Conservation (phyloP, 2,329 filamentous ascomycete species). For the Colletotrichum orchidophilum region DNA sequence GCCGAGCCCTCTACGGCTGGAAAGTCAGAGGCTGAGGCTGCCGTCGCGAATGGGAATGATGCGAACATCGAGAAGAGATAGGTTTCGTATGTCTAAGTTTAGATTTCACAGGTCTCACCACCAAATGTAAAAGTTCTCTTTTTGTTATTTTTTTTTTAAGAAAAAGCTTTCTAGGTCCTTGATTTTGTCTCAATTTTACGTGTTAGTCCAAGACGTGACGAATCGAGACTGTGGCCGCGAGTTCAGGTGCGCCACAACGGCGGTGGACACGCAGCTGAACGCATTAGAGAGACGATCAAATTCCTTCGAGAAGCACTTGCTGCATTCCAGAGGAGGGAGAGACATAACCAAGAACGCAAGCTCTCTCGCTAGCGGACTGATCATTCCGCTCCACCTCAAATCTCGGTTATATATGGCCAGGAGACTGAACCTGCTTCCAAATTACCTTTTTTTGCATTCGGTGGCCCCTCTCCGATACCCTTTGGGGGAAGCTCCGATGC, state of each 20-base stretch:
- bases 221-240: background rate
- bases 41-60: constrained; percentile 28
- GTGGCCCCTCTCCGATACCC: background rate
- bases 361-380: background rate
- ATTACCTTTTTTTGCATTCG: background rate
- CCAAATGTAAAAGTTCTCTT: constrained; percentile 10
- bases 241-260: background rate
- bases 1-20: constrained; percentile 28
- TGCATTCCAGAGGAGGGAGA: background rate
- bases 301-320: background rate
- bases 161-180: background rate
- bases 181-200: background rate
- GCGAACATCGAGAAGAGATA: constrained; percentile 1
- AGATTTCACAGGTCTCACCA: background rate
- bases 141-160: background rate
- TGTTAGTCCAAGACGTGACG: background rate
- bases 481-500: background rate
- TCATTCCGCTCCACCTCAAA: background rate
- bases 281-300: background rate
- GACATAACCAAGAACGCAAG: background rate
- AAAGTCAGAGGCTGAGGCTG: constrained; percentile 31
- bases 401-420: too few species aligned
- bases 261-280: background rate
- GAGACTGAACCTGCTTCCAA: background rate
- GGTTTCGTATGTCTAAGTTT: background rate